Evolutionary conservation across 331 rosid species (phyloP), one percentile per base, ranked within the genome.

Genomic region (Rosa hybrid): DNA sequence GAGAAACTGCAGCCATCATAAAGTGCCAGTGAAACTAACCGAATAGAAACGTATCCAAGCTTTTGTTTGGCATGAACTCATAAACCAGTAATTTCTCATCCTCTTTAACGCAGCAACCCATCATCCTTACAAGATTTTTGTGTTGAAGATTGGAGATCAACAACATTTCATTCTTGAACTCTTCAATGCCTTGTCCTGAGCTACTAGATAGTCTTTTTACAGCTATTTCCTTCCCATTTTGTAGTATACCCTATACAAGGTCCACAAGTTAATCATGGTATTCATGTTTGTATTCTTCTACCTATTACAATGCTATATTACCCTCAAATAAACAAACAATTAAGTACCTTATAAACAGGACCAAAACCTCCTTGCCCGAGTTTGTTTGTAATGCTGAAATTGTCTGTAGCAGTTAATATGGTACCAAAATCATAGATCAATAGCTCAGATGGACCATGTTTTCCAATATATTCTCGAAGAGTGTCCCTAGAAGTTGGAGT

Each of bases 141-240:
- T 86, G 88, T 20, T 86, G 88, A 56, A 88, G 84, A 63, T 82
- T 86, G 21, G 87, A 83, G 68, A 88, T 86, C 68, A 86, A 71
- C 11, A 73, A 5, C 42, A 78, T 76, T 57, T 88, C 91, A 82
- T 86, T 86, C 73, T 68, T 80, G 56, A 88, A 86, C 72, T 88
- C 89, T 65, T 80, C 84, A 6, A 71, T 10, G 12, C 91, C 91
- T 80, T 86, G 91, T 3, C 83, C 84, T 11, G 90, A 86, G 50
- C 63, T 72, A 20, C 79, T 78, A 0, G 90, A 78, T 8, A 89
- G 80, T 67, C 87, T 81, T 68, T 89, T 84, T 8, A 86, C 88
- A 12, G 86, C 88, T 12, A 89, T 56, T 69, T 86, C 82, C 20
- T 39, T 74, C 27, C 87, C 86, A 34, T 70, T 73, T 7, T 48